A percentile compares a stretch with the other conserved stretches of the same genome.
These are phyloP conservation scores for Skeletonema marinoi DNA, from an alignment of 108 stramenopile species.

Conservation along the genomic window DNA sequence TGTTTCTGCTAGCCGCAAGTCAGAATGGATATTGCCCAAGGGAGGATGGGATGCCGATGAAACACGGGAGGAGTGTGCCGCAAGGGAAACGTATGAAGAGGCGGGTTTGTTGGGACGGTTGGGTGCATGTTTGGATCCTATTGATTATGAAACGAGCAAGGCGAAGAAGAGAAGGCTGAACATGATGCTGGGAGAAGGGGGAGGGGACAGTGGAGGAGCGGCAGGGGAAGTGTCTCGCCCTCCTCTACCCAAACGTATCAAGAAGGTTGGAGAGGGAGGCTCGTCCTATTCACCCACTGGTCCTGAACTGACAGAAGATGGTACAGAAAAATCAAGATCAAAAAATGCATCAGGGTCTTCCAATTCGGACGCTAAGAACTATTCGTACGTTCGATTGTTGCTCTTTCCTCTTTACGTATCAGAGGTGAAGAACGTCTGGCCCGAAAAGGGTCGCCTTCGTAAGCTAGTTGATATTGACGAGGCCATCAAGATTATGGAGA, in stretches of 20 bases:
- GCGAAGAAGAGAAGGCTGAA: constrained; percentile 66
- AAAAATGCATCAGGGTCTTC: constrained; percentile 31
- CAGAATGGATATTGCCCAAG: constrained; percentile 94
- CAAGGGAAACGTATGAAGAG: constrained; percentile 91
- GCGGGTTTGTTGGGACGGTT: constrained; percentile 82
- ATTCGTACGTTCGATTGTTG: constrained; percentile 65
- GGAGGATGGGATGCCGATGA: constrained; percentile 96
- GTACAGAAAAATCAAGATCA: constrained; percentile 20
- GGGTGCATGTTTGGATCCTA: constrained; percentile 64
- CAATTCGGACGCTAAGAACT: constrained; percentile 34
- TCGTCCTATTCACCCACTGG: constrained; percentile 1
- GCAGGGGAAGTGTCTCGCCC: neutral
- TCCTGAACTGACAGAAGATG: neutral
- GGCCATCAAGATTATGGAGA: constrained; percentile 70
- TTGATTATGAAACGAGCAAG: constrained; percentile 86
- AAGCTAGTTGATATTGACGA: constrained; percentile 81
- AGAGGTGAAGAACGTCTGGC: constrained; percentile 82
- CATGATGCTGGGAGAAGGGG: constrained; percentile 3
- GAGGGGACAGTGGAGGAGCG: neutral
- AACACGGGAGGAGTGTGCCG: constrained; percentile 83
- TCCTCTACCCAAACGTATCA: constrained; percentile 25
- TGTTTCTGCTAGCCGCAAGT: constrained; percentile 72
- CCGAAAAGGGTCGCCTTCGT: constrained; percentile 79
- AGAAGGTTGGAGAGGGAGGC: neutral
- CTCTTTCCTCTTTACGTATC: constrained; percentile 86